Base-by-base conservation (phyloP, 805 yeast species). In the Lipomyces oligophaga region DNA sequence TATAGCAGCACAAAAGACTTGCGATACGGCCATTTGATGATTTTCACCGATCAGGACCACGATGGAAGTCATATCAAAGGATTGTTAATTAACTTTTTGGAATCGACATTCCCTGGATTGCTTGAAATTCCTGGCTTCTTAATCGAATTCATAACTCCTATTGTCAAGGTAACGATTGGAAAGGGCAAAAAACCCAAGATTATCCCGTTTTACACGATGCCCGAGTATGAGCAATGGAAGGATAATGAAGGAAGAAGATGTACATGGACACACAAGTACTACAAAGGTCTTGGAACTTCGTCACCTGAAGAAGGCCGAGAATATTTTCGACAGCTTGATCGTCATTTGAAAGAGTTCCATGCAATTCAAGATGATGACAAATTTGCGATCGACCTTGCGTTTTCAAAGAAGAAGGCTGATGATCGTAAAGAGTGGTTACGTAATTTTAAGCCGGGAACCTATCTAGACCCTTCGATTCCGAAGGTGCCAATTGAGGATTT, bases 11-110 rank as follows among this genome's bases (percentile, higher is more conserved):
- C 84, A 13, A 77, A 77, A 47, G 80, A 83, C 3, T 71, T 93
- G 53, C 79, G 98, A 64, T 93, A 93, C 63, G 98, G 98, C 30
- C 96, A 88, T 64, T 77, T 93, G 41, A 93, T 93, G 97, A 88
- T 93, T 63, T 93, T 93, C 97, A 88, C 98, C 5, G 98, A 93
- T 83, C 98, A 93, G 69, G 98, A 93, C 86, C 95, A 89, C 59
- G 98, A 93, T 75, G 98, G 98, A 52, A 84, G 95, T 15, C 98
- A 93, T 71, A 93, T 93, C 65, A 93, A 93, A 64, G 98, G 98
- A 55, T 75, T 93, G 57, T 78, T 93, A 47, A 93, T 93, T 61
- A 93, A 93, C 65, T 93, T 93, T 61, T 70, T 93, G 49, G 97
- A 90, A 65, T 77, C 90, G 3, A 83, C 95, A 26, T 93, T 93